A percentile compares a stretch with the other conserved stretches of the same genome.
These are phyloP conservation scores for Chrysochromulina tobinii DNA, from an alignment of 78 protist species.

Conservation along the genomic window DNA sequence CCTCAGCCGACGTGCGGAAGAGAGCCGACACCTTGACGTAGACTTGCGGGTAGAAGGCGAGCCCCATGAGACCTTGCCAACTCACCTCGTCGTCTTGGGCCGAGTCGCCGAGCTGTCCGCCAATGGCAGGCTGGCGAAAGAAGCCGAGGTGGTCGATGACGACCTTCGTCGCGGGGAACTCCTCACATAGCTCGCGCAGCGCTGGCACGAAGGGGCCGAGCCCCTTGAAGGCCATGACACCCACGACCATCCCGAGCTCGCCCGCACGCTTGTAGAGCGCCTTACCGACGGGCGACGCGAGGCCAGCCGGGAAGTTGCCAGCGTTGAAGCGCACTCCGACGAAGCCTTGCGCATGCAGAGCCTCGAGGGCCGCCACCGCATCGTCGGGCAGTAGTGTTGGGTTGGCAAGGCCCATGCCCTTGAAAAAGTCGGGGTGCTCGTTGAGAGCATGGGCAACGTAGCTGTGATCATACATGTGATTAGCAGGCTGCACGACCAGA, in stretches of 20 bases:
- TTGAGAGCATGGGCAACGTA: neutral
- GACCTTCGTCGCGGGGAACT: neutral
- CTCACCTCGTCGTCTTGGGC: neutral
- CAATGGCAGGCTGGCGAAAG: neutral
- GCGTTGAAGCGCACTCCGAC: neutral
- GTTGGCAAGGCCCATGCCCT: neutral
- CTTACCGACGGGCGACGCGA: neutral
- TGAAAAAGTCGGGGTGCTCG: neutral
- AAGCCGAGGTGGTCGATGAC: constrained; percentile 4
- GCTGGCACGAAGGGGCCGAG: neutral
- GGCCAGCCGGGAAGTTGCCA: neutral
- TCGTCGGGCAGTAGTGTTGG: neutral
- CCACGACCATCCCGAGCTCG: constrained; percentile 1
- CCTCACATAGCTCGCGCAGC: neutral
- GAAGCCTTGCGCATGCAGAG: neutral
- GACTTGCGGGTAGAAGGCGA: neutral
- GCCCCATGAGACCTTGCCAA: too few species aligned
- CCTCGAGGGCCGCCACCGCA: neutral
- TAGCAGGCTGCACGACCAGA: neutral
- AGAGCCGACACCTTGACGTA: constrained; percentile 11
- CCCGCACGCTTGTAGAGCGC: neutral
- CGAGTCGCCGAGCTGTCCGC: neutral
- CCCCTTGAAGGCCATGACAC: constrained; percentile 9
- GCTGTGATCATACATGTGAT: neutral
- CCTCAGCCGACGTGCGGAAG: neutral